Percentiles rank a stretch among this genome's conserved stretches.
phyloP scores from a whole-genome alignment of 805 yeast species.

The Debaryomyces hansenii region DNA sequence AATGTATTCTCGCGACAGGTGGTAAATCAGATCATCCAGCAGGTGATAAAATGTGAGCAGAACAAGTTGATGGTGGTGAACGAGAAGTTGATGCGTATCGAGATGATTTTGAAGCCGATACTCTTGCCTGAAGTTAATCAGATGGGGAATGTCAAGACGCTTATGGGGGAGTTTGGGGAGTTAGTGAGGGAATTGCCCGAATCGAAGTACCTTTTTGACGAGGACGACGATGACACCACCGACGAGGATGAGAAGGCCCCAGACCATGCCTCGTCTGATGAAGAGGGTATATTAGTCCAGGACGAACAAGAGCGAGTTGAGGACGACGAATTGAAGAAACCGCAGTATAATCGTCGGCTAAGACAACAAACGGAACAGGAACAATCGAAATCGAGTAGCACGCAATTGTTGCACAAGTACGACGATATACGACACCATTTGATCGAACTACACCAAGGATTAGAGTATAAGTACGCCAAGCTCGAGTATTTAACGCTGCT shows the following conservation, averaged over 20 bases:
- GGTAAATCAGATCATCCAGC: conserved; percentile 37
- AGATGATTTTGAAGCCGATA: conserved; percentile 24
- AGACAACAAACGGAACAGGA: neutral
- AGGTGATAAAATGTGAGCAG: conserved; percentile 32
- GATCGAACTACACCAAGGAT: conserved; percentile 13
- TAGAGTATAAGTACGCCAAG: conserved; percentile 31
- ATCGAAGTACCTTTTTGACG: conserved; percentile 24
- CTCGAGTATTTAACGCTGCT: conserved; percentile 21
- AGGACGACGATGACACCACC: conserved; percentile 6
- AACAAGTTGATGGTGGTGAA: conserved; percentile 26
- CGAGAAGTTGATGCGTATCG: conserved; percentile 22
- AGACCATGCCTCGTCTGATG: conserved; percentile 4
- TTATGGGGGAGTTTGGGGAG: conserved; percentile 20
- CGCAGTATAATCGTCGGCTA: neutral
- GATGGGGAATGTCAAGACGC: conserved; percentile 10
- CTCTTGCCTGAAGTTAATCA: conserved; percentile 22
- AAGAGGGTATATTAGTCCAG: conserved; percentile 12
- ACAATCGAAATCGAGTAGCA: conserved; percentile 1
- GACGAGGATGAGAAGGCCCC: conserved; percentile 5
- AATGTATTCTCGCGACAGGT: conserved; percentile 28
- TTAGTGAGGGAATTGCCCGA: conserved; percentile 35
- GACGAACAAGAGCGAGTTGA: conserved; percentile 19
- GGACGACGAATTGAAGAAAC: neutral
- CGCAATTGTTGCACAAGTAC: conserved; percentile 15
- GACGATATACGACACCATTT: conserved; percentile 17